phyloP scores from a whole-genome alignment of 257 asterid species.

The Lithospermum erythrorhizon region DNA sequence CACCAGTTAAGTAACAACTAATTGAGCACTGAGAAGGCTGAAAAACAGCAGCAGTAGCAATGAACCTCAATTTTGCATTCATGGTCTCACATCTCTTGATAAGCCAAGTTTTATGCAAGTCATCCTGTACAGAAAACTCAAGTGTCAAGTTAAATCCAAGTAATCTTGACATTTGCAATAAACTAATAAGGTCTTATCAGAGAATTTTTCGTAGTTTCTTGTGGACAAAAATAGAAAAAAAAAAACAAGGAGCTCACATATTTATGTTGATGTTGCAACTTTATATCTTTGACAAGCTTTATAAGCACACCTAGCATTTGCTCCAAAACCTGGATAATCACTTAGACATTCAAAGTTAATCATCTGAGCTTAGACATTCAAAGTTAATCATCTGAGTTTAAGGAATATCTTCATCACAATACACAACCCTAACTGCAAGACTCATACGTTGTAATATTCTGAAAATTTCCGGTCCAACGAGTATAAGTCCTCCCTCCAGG shows the following conservation, averaged over 20 bases:
- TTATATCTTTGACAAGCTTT: conserved; percentile 93
- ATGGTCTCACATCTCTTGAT: conserved; percentile 97
- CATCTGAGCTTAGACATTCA: no score
- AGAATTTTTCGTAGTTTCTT: no score
- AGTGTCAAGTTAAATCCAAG: neutral
- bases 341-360: no score
- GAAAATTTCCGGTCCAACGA: conserved; percentile 95
- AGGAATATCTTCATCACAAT: no score
- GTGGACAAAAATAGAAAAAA: neutral
- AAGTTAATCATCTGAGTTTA: no score
- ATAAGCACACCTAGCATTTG: conserved; percentile 96
- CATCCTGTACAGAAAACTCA: conserved; percentile 48
- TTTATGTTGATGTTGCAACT: conserved; percentile 90
- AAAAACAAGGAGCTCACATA: conserved; percentile 46
- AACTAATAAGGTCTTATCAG: no score
- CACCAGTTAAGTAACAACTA: neutral
- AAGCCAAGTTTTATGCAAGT: conserved; percentile 88
- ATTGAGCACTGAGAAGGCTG: conserved; percentile 7
- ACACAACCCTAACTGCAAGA: no score
- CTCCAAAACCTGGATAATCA: conserved; percentile 62
- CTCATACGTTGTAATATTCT: conserved; percentile 77
- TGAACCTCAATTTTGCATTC: conserved; percentile 95
- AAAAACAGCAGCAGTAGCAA: conserved; percentile 12
- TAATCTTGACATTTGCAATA: neutral
- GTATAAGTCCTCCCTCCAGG: conserved; percentile 86